Evolutionary conservation across 805 yeast genomes (phyloP).

Genomic region (Candida odintsovae): DNA sequence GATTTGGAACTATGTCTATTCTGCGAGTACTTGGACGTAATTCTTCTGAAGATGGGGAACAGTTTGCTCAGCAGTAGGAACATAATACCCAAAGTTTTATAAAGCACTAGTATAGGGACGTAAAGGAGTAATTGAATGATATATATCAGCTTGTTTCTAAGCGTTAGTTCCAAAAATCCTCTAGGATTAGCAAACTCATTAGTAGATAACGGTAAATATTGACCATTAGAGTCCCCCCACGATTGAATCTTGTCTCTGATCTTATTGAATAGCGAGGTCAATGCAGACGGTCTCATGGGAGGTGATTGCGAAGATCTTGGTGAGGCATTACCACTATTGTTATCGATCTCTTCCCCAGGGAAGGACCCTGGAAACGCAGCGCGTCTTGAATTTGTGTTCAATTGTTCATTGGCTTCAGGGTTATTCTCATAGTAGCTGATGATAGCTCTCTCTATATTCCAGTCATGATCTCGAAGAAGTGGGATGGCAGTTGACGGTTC

Average conservation of each 20-base stretch:
- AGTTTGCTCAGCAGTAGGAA: slow-evolving; percentile 24
- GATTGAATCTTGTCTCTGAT: slow-evolving; percentile 20
- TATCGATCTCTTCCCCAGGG: slow-evolving; percentile 13
- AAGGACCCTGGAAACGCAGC: slow-evolving; percentile 16
- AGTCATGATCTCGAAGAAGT: slow-evolving; percentile 23
- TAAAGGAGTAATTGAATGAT: slow-evolving; percentile 25
- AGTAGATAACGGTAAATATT: slow-evolving; percentile 25
- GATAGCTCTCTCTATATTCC: slow-evolving; percentile 34
- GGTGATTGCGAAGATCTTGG: slow-evolving; percentile 8
- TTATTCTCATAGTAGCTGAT: slow-evolving; percentile 19
- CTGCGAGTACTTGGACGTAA: slow-evolving; percentile 31
- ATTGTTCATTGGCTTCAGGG: slow-evolving; percentile 19
- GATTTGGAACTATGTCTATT: slow-evolving; percentile 31
- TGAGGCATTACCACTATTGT: slow-evolving; percentile 8
- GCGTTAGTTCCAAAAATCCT: slow-evolving; percentile 16
- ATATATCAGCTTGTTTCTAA: slow-evolving; percentile 22
- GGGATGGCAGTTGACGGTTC: slow-evolving; percentile 19
- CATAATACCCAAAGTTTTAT: slow-evolving; percentile 22
- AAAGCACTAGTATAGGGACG: slow-evolving; percentile 28
- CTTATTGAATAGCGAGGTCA: not conserved
- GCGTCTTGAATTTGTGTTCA: slow-evolving; percentile 14
- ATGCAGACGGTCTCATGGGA: slow-evolving; percentile 19
- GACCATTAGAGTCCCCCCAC: slow-evolving; percentile 14
- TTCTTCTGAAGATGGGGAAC: slow-evolving; percentile 32
- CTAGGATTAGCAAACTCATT: slow-evolving; percentile 6